These are phyloP conservation scores for Pseudogymnoascus sp. DNA, from an alignment of 2,329 filamentous ascomycete species.

Conservation along the genomic window DNA sequence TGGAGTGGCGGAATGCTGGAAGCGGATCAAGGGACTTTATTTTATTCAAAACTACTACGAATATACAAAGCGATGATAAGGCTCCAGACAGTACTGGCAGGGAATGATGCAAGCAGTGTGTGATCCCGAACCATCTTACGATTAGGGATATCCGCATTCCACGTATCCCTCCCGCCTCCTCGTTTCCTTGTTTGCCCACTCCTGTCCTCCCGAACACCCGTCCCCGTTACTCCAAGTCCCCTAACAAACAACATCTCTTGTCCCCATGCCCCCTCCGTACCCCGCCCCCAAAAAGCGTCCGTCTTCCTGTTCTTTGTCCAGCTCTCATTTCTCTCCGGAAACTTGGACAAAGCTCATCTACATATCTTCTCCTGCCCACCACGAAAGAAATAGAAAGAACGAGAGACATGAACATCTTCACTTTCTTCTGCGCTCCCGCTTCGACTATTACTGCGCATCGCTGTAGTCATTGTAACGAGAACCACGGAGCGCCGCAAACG, in stretches of 20 bases:
- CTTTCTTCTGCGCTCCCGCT: neutral
- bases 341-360: neutral
- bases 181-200: constrained; percentile 1
- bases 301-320: neutral
- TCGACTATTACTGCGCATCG: neutral
- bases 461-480: neutral
- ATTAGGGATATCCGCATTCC: constrained; percentile 3
- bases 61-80: neutral
- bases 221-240: neutral
- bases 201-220: constrained; percentile 1
- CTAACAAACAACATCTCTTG: neutral
- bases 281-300: neutral
- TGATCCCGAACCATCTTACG: neutral
- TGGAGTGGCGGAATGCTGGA: neutral
- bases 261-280: neutral
- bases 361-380: neutral
- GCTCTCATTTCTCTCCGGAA: neutral
- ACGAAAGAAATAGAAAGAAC: neutral
- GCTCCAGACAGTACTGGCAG: neutral
- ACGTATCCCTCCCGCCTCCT: neutral
- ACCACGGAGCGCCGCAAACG: neutral
- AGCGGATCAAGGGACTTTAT: neutral
- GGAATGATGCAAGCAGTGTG: neutral
- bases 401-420: neutral
- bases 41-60: neutral